Base-by-base conservation (phyloP, 116 monocot species). In the Zostera marina region DNA sequence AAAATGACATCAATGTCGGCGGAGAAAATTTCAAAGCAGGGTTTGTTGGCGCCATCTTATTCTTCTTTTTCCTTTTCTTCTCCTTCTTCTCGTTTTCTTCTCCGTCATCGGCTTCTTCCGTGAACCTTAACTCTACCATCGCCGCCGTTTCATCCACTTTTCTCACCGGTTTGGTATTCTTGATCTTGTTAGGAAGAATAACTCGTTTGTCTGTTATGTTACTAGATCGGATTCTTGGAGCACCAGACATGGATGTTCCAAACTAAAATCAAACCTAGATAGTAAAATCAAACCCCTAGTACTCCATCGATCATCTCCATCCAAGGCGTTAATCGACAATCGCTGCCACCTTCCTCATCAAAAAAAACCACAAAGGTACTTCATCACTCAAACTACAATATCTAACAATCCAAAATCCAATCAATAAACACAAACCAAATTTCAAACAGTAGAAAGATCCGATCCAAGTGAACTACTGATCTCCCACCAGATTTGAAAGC, bases 111-210 rank as follows among this genome's bases (percentile, higher is more conserved):
- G 5, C 32, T 1, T 32, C 5, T 32, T 32, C 32, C n/a, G n/a
- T n/a, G n/a, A n/a, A n/a, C n/a, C n/a, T n/a, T n/a, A n/a, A n/a
- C 5, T 32, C 32, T 32, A 32, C 66, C 22, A 38, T 47, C 6
- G 9, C 61, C 14, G 22, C 4, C 10, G 10, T 10, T 10, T 11
- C 64, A 23, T 69, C 74, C 13, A 23, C 65, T 20, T 75, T 77
- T 53, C 66, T 66, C 53, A 42, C 10, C 20, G 75, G 63, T 64
- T 77, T 80, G 40, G 47, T 66, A 16, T 73, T 41, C 48, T 72
- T 80, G 76, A 74, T 73, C 42, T 70, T 63, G 2, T 67, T 71
- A 4, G 74, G 70, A 3, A 24, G 54, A 11, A 78, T 70, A 10
- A 78, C 73, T 4, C 73, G 66, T 70, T 73, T 7, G 12, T 69